Evolutionary conservation across 176 grass and related monocot species (phyloP), one percentile per base, ranked within the genome.

Genomic region (Raddia distichophylla): DNA sequence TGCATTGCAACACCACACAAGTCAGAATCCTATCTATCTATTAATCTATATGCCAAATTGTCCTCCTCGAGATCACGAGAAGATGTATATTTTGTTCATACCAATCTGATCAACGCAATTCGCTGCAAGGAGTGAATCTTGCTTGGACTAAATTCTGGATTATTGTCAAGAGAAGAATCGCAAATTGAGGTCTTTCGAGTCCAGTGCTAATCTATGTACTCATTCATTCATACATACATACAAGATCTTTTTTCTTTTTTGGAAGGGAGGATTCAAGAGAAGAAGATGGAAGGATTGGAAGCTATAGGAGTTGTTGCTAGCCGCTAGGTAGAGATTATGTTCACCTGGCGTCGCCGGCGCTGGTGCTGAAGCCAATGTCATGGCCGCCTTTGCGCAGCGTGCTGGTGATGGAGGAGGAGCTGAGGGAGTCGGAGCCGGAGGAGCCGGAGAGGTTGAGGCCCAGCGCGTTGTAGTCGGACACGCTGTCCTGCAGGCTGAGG

Each of bases 391-490:
- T 86, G n/a, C 85, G 44, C 1, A 93, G 91, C 5, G 91, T 91
- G 74, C 87, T 99, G 7, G 57, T 86, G 0, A 99, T 81, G 34
- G 91, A 99, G n/a, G 90, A 84, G 0, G 82, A 87, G 83, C 89
- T 89, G 5, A 88, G 62, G 14, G 91, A 95, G 54, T 84, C 91
- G 5, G 68, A 79, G 10, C 1, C 27, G 27, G 90, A 91, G 1
- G 86, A 93, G 19, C 67, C 52, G 9, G 89, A 77, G 16, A 80
- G 64, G 67, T 93, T 88, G 3, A 99, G 80, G 4, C 82, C 93
- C 58, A 99, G 84, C 32, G 93, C 93, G 61, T 95, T 93, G 86
- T 88, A 99, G 75, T 99, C 96, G 2, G 96, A 99, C 67, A 95
- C 89, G 84, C 96, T 95, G 62, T 99, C 96, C 84, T 99, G 96